Evolutionary conservation across 148 eudicot species (phyloP).

Genomic region (Rhododendron mucronatum): DNA sequence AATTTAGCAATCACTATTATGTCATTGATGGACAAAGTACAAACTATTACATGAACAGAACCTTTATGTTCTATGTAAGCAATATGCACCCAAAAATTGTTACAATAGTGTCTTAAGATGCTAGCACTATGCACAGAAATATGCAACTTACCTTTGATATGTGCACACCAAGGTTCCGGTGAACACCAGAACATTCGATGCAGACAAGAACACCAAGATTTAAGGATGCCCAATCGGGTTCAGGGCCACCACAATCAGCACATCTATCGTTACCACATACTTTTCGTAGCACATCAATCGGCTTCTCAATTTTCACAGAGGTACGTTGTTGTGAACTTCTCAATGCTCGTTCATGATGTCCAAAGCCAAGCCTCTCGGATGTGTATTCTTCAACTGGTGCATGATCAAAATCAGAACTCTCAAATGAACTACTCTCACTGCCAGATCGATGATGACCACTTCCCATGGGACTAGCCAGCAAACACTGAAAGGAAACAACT

Average conservation of each 20-base stretch:
- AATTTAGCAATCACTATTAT: not conserved
- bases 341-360: slow-evolving; percentile 56
- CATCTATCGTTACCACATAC: slow-evolving; percentile 90
- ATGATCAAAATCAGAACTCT: slow-evolving; percentile 88
- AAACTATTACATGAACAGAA: not conserved
- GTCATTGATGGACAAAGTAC: not conserved
- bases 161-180: slow-evolving; percentile 98
- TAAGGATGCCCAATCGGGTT: slow-evolving; percentile 99
- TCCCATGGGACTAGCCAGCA: slow-evolving; percentile 73
- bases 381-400: slow-evolving; percentile 60
- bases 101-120: not conserved
- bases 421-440: slow-evolving; percentile 97
- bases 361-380: slow-evolving; percentile 59
- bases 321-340: slow-evolving; percentile 68
- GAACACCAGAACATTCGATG: slow-evolving; percentile 99
- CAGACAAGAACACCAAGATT: slow-evolving; percentile 96
- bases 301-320: slow-evolving; percentile 62
- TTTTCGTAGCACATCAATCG: slow-evolving; percentile 72
- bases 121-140: not conserved
- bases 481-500: slow-evolving; percentile 50
- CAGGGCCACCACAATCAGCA: slow-evolving; percentile 97
- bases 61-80: not conserved
- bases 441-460: slow-evolving; percentile 81
- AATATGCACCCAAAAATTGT: not conserved
- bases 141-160: slow-evolving; percentile 74